Conservation (phyloP, 176 grass and related monocot species). For the Musa troglodytarum region DNA sequence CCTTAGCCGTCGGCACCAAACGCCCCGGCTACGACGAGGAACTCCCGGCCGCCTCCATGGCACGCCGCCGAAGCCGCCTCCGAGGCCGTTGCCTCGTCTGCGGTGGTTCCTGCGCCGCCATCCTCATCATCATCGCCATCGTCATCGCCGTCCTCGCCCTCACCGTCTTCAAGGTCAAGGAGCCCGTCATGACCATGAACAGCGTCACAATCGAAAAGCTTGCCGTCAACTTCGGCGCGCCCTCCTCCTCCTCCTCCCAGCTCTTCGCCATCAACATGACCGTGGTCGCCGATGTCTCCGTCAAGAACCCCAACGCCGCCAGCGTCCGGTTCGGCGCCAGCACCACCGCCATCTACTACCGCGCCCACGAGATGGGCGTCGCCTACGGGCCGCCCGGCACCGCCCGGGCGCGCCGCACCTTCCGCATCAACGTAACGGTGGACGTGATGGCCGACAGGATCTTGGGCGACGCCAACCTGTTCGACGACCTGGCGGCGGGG, state of each 20-base stretch:
- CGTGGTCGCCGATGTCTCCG: constrained; percentile 50
- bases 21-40: background rate
- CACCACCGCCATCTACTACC: constrained; percentile 56
- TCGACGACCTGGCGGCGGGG: background rate
- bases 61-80: background rate
- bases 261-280: constrained; percentile 22
- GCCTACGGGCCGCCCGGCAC: background rate
- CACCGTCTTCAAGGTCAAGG: constrained; percentile 50
- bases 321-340: constrained; percentile 37
- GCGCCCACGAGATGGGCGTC: constrained; percentile 27
- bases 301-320: constrained; percentile 72
- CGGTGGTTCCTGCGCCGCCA: constrained; percentile 16
- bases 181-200: constrained; percentile 77
- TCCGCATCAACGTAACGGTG: constrained; percentile 8
- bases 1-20: no score
- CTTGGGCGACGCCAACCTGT: background rate
- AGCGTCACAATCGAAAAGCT: constrained; percentile 32
- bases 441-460: background rate
- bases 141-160: constrained; percentile 18
- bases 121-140: background rate
- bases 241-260: background rate
- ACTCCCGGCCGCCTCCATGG: background rate
- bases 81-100: constrained; percentile 16
- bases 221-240: background rate
- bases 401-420: background rate